Percentiles rank a stretch among this genome's conserved stretches.
These are phyloP conservation scores for Eimeria zaria DNA, from an alignment of 169 alveolate species.

Conservation along the genomic window DNA sequence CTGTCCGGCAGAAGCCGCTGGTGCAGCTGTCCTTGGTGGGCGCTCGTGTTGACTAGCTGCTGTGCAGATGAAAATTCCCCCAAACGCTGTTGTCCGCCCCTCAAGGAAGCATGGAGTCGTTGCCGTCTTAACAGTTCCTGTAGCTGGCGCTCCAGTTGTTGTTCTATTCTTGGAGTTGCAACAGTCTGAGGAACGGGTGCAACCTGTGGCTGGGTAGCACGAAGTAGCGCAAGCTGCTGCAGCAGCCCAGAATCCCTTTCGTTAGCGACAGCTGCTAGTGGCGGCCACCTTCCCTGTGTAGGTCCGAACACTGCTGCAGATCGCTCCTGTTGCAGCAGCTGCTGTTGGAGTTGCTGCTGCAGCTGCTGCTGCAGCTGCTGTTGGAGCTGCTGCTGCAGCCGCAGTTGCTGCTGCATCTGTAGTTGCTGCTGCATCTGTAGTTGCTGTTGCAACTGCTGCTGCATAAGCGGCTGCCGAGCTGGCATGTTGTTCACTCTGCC, in stretches of 20 bases:
- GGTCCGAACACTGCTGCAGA: constrained; percentile 38
- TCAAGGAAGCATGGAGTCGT: constrained; percentile 46
- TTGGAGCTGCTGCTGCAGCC: constrained; percentile 1
- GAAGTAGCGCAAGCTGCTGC: constrained; percentile 36
- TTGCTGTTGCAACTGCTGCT: constrained; percentile 56
- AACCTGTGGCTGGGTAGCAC: constrained; percentile 39
- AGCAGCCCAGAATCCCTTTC: not conserved
- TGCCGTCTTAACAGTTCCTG: constrained; percentile 66
- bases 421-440: constrained; percentile 45
- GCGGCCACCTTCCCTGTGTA: constrained; percentile 17
- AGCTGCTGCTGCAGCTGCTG: constrained; percentile 44
- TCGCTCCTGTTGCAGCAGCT: constrained; percentile 35
- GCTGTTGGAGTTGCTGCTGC: constrained; percentile 35
- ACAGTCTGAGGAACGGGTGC: not conserved
- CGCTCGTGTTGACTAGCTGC: not conserved
- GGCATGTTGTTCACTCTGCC: not conserved
- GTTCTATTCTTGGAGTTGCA: constrained; percentile 34
- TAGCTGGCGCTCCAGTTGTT: constrained; percentile 62
- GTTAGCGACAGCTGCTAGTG: not conserved
- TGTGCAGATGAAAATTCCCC: not conserved
- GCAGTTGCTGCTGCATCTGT: constrained; percentile 17
- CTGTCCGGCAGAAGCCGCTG: not conserved
- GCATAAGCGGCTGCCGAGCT: constrained; percentile 2
- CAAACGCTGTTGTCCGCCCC: constrained; percentile 15
- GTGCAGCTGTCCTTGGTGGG: constrained; percentile 3